A percentile compares a stretch with the other conserved stretches of the same genome.
phyloP scores from a whole-genome alignment of 345 rosid species.

The Boechera retrofracta region DNA sequence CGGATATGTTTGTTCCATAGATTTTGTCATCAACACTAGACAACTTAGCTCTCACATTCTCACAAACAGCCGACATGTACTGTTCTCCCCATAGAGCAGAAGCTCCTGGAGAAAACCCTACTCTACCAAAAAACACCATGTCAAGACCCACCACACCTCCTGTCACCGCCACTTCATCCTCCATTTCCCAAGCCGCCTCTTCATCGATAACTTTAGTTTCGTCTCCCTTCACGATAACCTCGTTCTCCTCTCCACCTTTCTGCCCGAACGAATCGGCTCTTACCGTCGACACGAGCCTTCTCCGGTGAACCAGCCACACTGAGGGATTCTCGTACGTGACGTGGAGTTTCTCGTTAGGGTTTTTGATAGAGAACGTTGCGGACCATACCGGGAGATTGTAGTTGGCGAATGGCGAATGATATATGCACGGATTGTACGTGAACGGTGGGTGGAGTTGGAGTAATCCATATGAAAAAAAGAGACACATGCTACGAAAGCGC shows the following conservation, averaged over 20 bases:
- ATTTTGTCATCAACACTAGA: constrained; percentile 4
- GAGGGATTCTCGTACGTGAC: constrained; percentile 25
- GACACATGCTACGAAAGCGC: background rate
- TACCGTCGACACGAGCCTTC: constrained; percentile 9
- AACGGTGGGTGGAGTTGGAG: constrained; percentile 34
- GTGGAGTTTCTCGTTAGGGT: constrained; percentile 28
- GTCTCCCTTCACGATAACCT: constrained; percentile 28
- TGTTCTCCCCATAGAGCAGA: constrained; percentile 36
- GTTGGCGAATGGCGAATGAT: constrained; percentile 16
- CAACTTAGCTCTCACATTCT: constrained; percentile 29
- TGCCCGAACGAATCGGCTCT: constrained; percentile 8
- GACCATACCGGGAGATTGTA: constrained; percentile 29
- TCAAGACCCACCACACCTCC: constrained; percentile 17
- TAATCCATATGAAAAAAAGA: constrained; percentile 24
- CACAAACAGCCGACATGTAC: constrained; percentile 39
- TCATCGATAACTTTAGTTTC: constrained; percentile 20
- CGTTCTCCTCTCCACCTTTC: constrained; percentile 19
- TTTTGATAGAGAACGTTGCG: constrained; percentile 33
- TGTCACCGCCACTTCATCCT: constrained; percentile 16
- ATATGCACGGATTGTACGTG: constrained; percentile 27
- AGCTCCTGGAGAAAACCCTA: constrained; percentile 37
- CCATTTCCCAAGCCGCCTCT: constrained; percentile 15
- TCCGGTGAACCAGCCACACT: constrained; percentile 20
- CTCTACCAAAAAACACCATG: constrained; percentile 26
- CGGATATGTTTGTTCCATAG: constrained; percentile 10